Percentiles rank a stretch among this genome's conserved stretches.
These are phyloP conservation scores for Cryptococcus sp. DNA, from an alignment of 1,284 basidiomycete genomes.

Conservation along the genomic window DNA sequence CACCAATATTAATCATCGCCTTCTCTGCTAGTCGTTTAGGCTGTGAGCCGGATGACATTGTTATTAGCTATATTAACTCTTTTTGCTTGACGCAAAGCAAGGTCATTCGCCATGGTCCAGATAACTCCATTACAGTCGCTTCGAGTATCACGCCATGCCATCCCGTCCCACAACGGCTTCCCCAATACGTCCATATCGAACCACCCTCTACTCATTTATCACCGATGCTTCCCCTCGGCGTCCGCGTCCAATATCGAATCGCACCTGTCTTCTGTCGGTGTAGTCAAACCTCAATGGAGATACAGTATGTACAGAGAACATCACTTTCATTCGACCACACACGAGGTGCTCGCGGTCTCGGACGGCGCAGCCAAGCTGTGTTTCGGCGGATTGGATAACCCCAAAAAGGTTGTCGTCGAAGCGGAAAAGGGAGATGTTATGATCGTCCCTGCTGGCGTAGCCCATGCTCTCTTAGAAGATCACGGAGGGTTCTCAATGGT, in stretches of 20 bases:
- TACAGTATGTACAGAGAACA: conserved; percentile 56
- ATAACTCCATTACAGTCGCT: conserved; percentile 25
- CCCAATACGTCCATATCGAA: conserved; percentile 34
- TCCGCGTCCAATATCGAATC: conserved; percentile 23
- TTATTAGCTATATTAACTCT: too few species aligned
- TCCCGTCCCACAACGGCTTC: conserved; percentile 26
- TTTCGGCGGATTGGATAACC: conserved; percentile 54
- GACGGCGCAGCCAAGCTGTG: conserved; percentile 49
- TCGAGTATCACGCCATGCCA: conserved; percentile 19
- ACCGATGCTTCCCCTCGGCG: conserved; percentile 25
- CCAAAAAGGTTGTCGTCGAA: conserved; percentile 42
- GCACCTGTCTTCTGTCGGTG: conserved; percentile 49
- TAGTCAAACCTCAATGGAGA: conserved; percentile 53
- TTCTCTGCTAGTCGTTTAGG: too few species aligned
- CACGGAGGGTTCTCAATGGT: conserved; percentile 54
- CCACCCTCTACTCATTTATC: conserved; percentile 38
- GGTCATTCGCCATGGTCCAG: neutral
- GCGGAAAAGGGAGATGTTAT: conserved; percentile 54
- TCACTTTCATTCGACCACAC: conserved; percentile 56
- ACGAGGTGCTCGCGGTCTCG: conserved; percentile 54
- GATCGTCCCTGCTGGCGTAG: conserved; percentile 55
- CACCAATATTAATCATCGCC: too few species aligned
- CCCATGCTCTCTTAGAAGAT: conserved; percentile 50
- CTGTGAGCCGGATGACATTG: too few species aligned
- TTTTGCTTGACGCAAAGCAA: too few species aligned